Conservation (phyloP, 345 rosid species). For the Mallotus nudiflorus region DNA sequence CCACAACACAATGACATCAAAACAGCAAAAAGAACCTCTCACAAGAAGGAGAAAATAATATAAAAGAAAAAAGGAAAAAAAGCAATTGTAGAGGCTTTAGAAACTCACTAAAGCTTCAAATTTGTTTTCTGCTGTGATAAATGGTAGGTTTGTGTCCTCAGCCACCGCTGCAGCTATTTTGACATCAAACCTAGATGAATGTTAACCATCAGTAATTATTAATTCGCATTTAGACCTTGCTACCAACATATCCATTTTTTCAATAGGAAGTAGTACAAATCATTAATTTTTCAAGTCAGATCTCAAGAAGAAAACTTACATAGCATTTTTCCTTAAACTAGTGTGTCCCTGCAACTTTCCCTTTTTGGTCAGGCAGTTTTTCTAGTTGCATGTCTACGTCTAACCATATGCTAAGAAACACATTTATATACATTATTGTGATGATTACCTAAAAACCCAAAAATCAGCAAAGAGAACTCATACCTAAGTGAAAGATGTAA, state of each 20-base stretch:
- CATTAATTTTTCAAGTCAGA: not conserved
- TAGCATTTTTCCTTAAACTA: not conserved
- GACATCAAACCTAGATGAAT: constrained; percentile 71
- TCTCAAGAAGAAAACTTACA: not conserved
- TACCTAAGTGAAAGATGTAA: not conserved
- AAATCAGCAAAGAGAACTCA: not conserved
- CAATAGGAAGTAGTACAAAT: not conserved
- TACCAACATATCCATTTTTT: no score
- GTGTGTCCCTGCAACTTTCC: not conserved
- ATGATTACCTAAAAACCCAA: not conserved
- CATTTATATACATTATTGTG: not conserved
- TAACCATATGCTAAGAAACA: not conserved
- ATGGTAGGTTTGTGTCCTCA: constrained; percentile 84
- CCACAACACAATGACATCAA: constrained; percentile 13
- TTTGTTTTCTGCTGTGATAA: constrained; percentile 94
- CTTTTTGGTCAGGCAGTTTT: not conserved
- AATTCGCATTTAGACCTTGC: not conserved
- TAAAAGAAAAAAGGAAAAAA: not conserved
- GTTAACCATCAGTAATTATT: not conserved
- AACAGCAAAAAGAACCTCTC: not conserved
- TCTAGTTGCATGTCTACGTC: not conserved
- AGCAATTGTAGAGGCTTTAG: constrained; percentile 11
- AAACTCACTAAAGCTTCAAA: constrained; percentile 92
- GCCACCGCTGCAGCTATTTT: constrained; percentile 95
- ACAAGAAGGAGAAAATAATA: not conserved